Conservation (phyloP, 352 stramenopile genomes). For the Phytophthora quininea region DNA sequence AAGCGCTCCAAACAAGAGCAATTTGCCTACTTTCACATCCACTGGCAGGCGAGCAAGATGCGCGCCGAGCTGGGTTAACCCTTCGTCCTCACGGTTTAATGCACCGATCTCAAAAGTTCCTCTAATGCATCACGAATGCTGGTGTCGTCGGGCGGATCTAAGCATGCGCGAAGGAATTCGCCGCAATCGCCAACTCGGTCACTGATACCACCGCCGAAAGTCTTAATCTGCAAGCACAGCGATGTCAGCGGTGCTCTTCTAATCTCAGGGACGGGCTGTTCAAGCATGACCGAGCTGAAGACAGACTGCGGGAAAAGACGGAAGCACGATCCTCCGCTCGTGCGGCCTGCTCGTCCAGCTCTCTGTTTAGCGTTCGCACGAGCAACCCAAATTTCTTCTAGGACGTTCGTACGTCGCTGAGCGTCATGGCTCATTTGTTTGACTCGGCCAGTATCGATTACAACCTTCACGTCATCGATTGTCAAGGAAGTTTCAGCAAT, state of each 20-base stretch:
- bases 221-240: constrained; percentile 96
- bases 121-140: constrained; percentile 92
- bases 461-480: constrained; percentile 93
- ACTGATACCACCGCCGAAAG: constrained; percentile 72
- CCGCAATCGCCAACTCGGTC: constrained; percentile 37
- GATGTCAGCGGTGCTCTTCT: constrained; percentile 94
- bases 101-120: constrained; percentile 92
- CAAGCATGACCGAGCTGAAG: constrained; percentile 76
- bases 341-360: constrained; percentile 92
- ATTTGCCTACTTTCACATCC: constrained; percentile 96
- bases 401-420: constrained; percentile 87
- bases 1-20: constrained; percentile 95
- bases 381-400: constrained; percentile 90
- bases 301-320: constrained; percentile 87
- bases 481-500: constrained; percentile 97
- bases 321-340: constrained; percentile 89
- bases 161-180: constrained; percentile 90
- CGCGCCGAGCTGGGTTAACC: constrained; percentile 93
- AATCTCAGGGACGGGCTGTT: constrained; percentile 94
- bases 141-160: constrained; percentile 91
- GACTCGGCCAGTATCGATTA: constrained; percentile 97
- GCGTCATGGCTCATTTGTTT: constrained; percentile 90
- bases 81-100: constrained; percentile 59
- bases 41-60: constrained; percentile 95
- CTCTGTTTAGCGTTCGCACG: constrained; percentile 92